A percentile compares a stretch with the other conserved stretches of the same genome.
These are phyloP conservation scores for Calocybe gangraenosa DNA, from an alignment of 768 basidiomycete species.

Conservation along the genomic window DNA sequence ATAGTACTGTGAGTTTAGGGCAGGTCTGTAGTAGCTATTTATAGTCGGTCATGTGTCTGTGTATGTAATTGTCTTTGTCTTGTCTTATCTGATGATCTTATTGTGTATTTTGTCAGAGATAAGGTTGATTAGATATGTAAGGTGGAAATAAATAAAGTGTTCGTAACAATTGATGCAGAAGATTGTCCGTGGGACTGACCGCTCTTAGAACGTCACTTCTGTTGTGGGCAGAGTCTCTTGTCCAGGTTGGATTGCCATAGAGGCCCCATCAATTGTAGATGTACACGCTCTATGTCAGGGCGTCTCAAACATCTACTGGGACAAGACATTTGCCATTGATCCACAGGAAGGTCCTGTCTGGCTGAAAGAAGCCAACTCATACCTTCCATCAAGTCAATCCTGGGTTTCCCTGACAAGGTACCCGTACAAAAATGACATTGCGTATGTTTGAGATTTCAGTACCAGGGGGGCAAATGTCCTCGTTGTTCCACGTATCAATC, in stretches of 20 bases:
- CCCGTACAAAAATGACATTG: not conserved
- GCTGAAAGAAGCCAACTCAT: too few species aligned
- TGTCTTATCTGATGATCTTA: too few species aligned
- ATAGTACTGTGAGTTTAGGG: too few species aligned
- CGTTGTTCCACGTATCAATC: not conserved
- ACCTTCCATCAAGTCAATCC: too few species aligned
- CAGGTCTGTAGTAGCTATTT: too few species aligned
- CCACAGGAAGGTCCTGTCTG: not conserved
- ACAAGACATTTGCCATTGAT: not conserved
- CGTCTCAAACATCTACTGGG: not conserved
- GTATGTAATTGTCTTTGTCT: too few species aligned
- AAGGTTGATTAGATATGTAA: too few species aligned
- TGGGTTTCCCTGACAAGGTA: not conserved
- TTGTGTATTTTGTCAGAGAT: too few species aligned
- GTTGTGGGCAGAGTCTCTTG: not conserved
- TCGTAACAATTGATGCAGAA: conserved; percentile 5
- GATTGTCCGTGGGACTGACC: not conserved
- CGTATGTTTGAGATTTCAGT: not conserved
- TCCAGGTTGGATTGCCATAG: conserved; percentile 6
- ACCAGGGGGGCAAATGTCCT: too few species aligned
- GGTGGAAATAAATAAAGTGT: too few species aligned
- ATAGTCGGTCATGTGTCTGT: too few species aligned
- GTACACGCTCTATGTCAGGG: not conserved
- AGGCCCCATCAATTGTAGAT: not conserved
- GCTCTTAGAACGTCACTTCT: not conserved